These are phyloP conservation scores for Suillus luteus DNA, from an alignment of 768 basidiomycete genomes.

Conservation along the genomic window DNA sequence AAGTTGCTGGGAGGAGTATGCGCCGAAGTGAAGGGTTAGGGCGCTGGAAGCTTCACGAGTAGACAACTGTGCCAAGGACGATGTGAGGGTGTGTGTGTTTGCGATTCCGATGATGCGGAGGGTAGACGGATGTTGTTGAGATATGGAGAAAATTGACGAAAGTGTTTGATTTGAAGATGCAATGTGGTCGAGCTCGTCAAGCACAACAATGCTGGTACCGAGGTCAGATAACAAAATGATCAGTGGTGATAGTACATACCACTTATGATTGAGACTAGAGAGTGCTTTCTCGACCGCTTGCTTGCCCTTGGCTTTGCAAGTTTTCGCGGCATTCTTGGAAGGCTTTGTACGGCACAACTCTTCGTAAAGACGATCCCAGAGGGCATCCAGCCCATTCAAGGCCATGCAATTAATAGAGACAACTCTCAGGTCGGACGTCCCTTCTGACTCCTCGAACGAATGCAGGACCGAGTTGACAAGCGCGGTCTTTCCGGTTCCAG, in stretches of 20 bases:
- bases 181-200: slow-evolving; percentile 89
- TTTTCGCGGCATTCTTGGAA: slow-evolving; percentile 36
- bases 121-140: slow-evolving; percentile 49
- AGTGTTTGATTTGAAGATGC: slow-evolving; percentile 61
- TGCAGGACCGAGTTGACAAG: slow-evolving; percentile 68
- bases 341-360: slow-evolving; percentile 44
- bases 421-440: slow-evolving; percentile 44
- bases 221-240: slow-evolving; percentile 22
- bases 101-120: slow-evolving; percentile 83
- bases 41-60: slow-evolving; percentile 42
- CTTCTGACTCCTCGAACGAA: slow-evolving; percentile 37
- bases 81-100: slow-evolving; percentile 84
- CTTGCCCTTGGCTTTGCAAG: slow-evolving; percentile 48
- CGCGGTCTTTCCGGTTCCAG: slow-evolving; percentile 92
- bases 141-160: slow-evolving; percentile 66
- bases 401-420: slow-evolving; percentile 82
- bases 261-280: slow-evolving; percentile 49
- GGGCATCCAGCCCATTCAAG: slow-evolving; percentile 59
- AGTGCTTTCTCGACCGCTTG: slow-evolving; percentile 51
- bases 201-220: slow-evolving; percentile 61
- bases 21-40: slow-evolving; percentile 75
- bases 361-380: slow-evolving; percentile 71
- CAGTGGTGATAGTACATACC: slow-evolving; percentile 35
- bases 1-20: slow-evolving; percentile 75
- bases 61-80: slow-evolving; percentile 43